phyloP scores from a whole-genome alignment of 2,329 filamentous ascomycete species.

The Sporothrix inflata region DNA sequence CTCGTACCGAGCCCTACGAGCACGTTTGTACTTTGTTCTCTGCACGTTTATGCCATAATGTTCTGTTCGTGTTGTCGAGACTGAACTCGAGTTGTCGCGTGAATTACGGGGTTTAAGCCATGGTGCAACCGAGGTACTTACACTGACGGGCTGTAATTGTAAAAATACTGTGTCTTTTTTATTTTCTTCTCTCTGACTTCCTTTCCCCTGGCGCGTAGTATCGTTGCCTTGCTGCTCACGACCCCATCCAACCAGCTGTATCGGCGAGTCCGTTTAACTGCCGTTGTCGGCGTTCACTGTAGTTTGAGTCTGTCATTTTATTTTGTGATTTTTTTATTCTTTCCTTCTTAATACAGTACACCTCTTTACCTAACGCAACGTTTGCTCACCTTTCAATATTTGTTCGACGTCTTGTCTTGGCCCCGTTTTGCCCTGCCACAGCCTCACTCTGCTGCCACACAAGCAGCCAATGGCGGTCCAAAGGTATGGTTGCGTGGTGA shows the following conservation, averaged over 20 bases:
- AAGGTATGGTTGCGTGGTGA: background rate
- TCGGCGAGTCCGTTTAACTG: conserved; percentile 16
- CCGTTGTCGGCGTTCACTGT: background rate
- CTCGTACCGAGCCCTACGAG: background rate
- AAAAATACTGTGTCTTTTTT: background rate
- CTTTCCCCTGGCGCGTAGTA: background rate
- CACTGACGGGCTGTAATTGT: background rate
- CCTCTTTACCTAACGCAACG: background rate
- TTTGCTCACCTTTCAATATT: conserved; percentile 12
- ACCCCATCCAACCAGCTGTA: background rate
- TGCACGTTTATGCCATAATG: conserved; percentile 13
- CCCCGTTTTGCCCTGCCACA: conserved; percentile 15
- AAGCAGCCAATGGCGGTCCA: conserved; percentile 1
- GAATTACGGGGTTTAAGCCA: background rate
- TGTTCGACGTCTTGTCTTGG: background rate
- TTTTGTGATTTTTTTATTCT: background rate
- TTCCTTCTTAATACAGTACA: background rate
- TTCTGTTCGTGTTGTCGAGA: background rate
- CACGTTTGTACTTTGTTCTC: background rate
- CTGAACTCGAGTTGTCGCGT: background rate
- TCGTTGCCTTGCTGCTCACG: conserved; percentile 4
- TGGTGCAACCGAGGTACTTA: background rate
- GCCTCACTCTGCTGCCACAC: conserved; percentile 17
- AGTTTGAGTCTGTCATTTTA: background rate
- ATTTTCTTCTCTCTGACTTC: background rate